A percentile compares a stretch with the other conserved stretches of the same genome.
Evolutionary conservation across 106 monocot genomes (phyloP).

Genomic region (Iris macrosiphon): DNA sequence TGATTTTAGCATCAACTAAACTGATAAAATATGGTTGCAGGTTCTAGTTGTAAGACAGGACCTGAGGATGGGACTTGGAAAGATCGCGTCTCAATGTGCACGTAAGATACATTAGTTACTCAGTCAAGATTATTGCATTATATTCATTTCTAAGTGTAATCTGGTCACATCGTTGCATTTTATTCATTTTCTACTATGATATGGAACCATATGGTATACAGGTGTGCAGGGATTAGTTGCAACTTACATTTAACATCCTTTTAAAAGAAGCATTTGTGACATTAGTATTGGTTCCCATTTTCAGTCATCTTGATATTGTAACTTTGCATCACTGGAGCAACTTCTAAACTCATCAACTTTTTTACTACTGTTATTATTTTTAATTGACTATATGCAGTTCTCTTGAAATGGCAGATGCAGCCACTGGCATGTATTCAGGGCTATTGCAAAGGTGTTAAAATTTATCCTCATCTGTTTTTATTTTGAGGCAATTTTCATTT

Average conservation of each 20-base stretch:
- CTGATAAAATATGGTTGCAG: too few relatives aligned
- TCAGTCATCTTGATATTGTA: neutral
- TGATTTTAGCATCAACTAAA: too few relatives aligned
- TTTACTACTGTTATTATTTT: neutral
- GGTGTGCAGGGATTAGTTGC: too few relatives aligned
- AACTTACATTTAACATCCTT: neutral
- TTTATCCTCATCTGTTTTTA: neutral
- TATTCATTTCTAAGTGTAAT: too few relatives aligned
- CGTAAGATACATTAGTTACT: constrained; percentile 68
- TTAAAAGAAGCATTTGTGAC: neutral
- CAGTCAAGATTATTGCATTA: neutral
- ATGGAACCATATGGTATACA: too few relatives aligned
- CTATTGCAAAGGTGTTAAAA: constrained; percentile 50
- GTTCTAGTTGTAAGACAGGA: constrained; percentile 93
- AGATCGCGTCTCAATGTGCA: constrained; percentile 97
- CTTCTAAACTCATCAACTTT: neutral
- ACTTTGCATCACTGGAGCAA: neutral
- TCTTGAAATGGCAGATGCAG: constrained; percentile 70
- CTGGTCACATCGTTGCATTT: too few relatives aligned
- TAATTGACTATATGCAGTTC: neutral
- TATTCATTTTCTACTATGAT: too few relatives aligned
- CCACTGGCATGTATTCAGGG: constrained; percentile 82
- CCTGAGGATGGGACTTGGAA: constrained; percentile 89
- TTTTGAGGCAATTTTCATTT: neutral
- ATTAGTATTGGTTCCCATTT: neutral